Evolutionary conservation across 176 grass and related monocot genomes (phyloP).

Genomic region (Oryza meridionalis): DNA sequence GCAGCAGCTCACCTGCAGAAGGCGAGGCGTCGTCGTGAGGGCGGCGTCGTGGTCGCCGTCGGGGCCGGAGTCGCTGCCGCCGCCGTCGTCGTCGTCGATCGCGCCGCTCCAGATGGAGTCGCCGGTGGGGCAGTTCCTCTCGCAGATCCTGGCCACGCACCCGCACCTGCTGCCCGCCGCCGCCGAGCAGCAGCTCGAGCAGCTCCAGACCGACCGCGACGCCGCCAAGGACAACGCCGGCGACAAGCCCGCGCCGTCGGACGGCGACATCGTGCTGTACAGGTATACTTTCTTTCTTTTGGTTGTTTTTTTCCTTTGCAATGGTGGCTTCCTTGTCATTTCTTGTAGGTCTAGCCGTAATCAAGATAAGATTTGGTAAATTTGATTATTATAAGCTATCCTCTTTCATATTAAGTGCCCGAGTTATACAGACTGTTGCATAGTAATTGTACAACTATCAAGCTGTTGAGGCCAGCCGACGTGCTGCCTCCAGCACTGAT

Average conservation of each 20-base stretch:
- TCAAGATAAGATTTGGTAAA: conserved; percentile 14
- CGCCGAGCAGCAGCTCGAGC: conserved; percentile 91
- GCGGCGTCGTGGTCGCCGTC: conserved; percentile 62
- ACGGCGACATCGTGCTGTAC: conserved; percentile 84
- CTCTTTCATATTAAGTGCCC: not conserved
- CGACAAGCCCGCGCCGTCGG: conserved; percentile 56
- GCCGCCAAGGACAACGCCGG: conserved; percentile 48
- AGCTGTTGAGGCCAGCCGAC: conserved; percentile 3
- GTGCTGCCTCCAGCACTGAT: conserved; percentile 1
- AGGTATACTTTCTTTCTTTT: conserved; percentile 51
- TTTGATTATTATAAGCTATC: conserved; percentile 4
- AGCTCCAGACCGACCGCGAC: conserved; percentile 76
- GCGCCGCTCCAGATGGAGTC: conserved; percentile 92
- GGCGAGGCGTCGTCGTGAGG: conserved; percentile 52
- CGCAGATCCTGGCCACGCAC: conserved; percentile 83
- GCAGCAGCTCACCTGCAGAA: conserved; percentile 42
- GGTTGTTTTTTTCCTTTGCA: not conserved
- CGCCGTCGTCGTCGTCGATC: conserved; percentile 64
- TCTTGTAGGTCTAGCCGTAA: conserved; percentile 3
- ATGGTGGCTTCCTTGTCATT: conserved; percentile 12
- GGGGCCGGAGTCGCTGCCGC: conserved; percentile 38
- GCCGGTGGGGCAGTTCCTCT: conserved; percentile 81
- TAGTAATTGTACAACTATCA: conserved; percentile 28
- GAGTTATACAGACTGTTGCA: not conserved
- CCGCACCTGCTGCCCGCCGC: conserved; percentile 89